These are phyloP conservation scores for Cucurbita argyrosperma DNA, from an alignment of 306 rosid genomes.

Conservation along the genomic window DNA sequence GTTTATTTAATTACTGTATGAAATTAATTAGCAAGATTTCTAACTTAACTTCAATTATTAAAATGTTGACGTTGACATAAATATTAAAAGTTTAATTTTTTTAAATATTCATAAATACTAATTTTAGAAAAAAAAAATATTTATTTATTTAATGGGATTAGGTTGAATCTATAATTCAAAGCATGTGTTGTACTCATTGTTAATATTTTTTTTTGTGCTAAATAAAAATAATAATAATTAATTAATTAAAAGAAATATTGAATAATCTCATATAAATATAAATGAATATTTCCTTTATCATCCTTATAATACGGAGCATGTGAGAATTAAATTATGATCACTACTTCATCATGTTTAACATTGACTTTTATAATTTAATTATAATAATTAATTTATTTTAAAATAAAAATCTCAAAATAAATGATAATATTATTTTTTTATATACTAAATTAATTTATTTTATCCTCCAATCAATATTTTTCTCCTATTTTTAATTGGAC, in stretches of 20 bases:
- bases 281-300: background rate
- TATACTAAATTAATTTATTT: too few species aligned
- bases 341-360: background rate
- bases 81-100: too few species aligned
- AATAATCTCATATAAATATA: background rate
- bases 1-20: too few species aligned
- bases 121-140: too few species aligned
- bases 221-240: background rate
- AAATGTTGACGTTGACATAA: too few species aligned
- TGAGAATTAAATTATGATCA: background rate
- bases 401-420: background rate
- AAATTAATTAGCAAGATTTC: too few species aligned
- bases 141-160: background rate
- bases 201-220: background rate
- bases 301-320: background rate
- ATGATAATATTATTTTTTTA: background rate
- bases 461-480: too few species aligned
- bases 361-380: background rate
- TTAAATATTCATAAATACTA: too few species aligned
- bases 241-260: background rate
- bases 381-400: background rate
- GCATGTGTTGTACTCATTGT: background rate
- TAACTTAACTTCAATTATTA: too few species aligned
- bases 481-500: too few species aligned
- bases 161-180: background rate